phyloP scores from a whole-genome alignment of 2,329 filamentous ascomycete species.

The Fusarium buxicola region DNA sequence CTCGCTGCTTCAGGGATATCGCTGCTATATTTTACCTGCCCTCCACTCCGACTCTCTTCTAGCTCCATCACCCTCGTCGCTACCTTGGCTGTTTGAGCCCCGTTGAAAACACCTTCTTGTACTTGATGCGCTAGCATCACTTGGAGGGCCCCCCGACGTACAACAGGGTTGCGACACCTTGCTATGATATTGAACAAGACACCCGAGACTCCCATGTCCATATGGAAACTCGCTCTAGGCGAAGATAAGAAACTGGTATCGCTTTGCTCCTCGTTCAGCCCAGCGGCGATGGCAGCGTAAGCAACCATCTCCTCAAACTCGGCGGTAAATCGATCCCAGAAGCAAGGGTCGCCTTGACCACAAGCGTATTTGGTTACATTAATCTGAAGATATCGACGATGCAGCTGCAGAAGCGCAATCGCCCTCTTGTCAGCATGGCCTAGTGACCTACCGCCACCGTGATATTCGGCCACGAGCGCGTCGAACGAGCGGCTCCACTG shows the following conservation, averaged over 20 bases:
- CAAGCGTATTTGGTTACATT: constrained; percentile 20
- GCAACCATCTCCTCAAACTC: constrained; percentile 19
- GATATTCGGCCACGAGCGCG: not conserved
- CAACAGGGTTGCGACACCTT: constrained; percentile 17
- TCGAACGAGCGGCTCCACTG: constrained; percentile 19
- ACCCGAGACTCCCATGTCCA: constrained; percentile 25
- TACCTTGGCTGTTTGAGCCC: constrained; percentile 9
- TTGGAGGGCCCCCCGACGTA: constrained; percentile 15
- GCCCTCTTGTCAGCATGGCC: constrained; percentile 2
- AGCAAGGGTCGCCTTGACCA: constrained; percentile 24
- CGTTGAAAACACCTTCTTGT: constrained; percentile 27
- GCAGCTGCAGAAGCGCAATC: constrained; percentile 20
- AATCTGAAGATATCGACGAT: constrained; percentile 18
- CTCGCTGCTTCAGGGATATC: constrained; percentile 9
- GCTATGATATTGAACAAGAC: constrained; percentile 19
- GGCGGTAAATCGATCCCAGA: constrained; percentile 21
- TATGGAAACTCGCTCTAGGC: constrained; percentile 12
- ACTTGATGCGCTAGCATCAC: constrained; percentile 21
- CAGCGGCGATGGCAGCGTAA: not conserved
- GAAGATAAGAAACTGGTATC: not conserved
- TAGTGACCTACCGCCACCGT: rapidly evolving
- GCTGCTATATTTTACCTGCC: constrained; percentile 1
- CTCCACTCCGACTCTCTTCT: constrained; percentile 17
- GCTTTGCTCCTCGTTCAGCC: not conserved
- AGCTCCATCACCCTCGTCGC: constrained; percentile 23